Evolutionary conservation across 179 eudicot genomes (phyloP).

Genomic region (Gypsophila paniculata): DNA sequence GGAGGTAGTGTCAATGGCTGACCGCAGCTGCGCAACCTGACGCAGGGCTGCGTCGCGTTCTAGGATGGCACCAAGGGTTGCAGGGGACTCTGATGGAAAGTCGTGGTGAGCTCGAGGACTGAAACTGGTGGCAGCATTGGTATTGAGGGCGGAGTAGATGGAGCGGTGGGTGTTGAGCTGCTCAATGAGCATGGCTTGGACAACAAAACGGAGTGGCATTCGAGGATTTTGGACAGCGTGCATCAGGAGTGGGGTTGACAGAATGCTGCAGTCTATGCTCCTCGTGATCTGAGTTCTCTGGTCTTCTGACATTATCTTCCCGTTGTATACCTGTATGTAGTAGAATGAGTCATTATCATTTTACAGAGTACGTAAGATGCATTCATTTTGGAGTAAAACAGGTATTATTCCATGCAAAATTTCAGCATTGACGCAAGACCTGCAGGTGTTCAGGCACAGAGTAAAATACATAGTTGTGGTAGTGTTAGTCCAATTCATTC

Average conservation of each 20-base stretch:
- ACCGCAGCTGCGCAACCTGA: conserved; percentile 49
- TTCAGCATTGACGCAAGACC: too few species aligned
- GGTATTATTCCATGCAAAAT: not conserved
- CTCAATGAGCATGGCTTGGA: conserved; percentile 88
- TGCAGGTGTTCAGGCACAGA: too few species aligned
- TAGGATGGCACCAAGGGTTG: conserved; percentile 68
- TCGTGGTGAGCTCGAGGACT: not conserved
- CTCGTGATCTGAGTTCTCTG: conserved; percentile 61
- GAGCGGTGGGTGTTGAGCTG: conserved; percentile 85
- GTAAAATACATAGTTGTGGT: too few species aligned
- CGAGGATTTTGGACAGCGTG: conserved; percentile 85
- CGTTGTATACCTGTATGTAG: conserved; percentile 44
- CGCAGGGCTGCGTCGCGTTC: conserved; percentile 64
- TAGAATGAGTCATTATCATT: not conserved
- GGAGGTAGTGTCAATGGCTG: conserved; percentile 48
- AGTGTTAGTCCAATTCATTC: too few species aligned
- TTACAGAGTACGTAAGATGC: not conserved
- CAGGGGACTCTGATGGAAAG: conserved; percentile 22
- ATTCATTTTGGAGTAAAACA: not conserved
- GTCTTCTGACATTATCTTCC: conserved; percentile 51
- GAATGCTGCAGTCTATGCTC: conserved; percentile 66
- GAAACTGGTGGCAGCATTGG: not conserved
- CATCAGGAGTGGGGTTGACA: conserved; percentile 54
- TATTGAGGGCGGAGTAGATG: conserved; percentile 40
- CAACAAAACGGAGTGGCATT: conserved; percentile 72